Evolutionary conservation across 2,329 filamentous ascomycete genomes (phyloP).

Genomic region (Xylaria sp.): DNA sequence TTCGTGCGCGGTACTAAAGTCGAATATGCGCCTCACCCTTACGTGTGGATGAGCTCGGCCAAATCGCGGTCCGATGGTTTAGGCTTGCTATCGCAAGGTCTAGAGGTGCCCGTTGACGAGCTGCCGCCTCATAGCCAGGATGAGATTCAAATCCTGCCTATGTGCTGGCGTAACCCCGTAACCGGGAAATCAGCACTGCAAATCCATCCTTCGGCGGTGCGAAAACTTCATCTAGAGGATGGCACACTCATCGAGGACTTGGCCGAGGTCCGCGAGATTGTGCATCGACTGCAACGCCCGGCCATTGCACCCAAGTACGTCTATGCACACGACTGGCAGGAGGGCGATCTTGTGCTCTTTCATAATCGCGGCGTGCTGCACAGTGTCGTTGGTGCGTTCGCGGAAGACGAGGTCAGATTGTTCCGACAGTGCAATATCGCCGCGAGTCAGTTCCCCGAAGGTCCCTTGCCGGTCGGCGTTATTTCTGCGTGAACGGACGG

Average conservation of each 20-base stretch:
- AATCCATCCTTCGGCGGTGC: constrained; percentile 77
- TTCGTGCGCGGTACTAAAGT: constrained; percentile 74
- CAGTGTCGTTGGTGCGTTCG: constrained; percentile 79
- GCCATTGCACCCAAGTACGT: constrained; percentile 75
- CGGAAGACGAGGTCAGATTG: constrained; percentile 75
- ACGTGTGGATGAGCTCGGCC: constrained; percentile 81
- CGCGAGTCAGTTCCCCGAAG: constrained; percentile 66
- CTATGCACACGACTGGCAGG: constrained; percentile 80
- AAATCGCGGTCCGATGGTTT: constrained; percentile 74
- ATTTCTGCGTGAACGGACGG: constrained; percentile 14
- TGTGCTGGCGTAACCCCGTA: constrained; percentile 81
- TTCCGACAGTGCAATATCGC: constrained; percentile 85
- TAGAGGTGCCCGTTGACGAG: constrained; percentile 67
- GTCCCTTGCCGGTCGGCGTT: constrained; percentile 50
- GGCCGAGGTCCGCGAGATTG: constrained; percentile 70
- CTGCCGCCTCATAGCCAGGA: constrained; percentile 72
- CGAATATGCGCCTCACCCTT: constrained; percentile 82
- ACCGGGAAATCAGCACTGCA: constrained; percentile 76
- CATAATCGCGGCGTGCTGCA: constrained; percentile 81
- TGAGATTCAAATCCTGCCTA: constrained; percentile 77
- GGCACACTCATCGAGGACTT: constrained; percentile 77
- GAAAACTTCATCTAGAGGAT: constrained; percentile 73
- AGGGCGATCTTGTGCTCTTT: constrained; percentile 80
- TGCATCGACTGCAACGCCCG: constrained; percentile 75
- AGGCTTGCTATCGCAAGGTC: constrained; percentile 73